These are phyloP conservation scores for Mercurialis annua DNA, from an alignment of 345 rosid genomes.

Conservation along the genomic window DNA sequence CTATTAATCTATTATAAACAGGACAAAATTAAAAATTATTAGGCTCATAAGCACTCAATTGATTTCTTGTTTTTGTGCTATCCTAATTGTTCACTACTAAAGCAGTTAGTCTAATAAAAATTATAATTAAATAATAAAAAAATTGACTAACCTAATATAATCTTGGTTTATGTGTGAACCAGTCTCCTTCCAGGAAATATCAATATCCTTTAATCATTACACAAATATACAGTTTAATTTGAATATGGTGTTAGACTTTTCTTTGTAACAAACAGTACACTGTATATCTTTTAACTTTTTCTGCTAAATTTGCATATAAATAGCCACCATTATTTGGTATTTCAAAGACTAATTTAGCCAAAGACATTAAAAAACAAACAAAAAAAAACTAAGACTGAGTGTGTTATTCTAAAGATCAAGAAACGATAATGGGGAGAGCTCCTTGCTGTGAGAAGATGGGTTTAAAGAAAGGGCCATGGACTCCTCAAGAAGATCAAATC, in stretches of 20 bases:
- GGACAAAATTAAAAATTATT: background rate
- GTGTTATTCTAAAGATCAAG: background rate
- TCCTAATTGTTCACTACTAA: background rate
- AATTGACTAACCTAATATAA: background rate
- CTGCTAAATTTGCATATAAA: constrained; percentile 13
- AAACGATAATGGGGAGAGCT: constrained; percentile 76
- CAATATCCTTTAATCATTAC: background rate
- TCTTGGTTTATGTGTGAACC: background rate
- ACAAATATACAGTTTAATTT: background rate
- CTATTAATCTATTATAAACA: background rate
- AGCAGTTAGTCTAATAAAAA: background rate
- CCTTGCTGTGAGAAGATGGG: constrained; percentile 90
- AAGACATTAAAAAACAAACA: background rate
- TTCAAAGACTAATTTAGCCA: background rate
- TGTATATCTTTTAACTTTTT: too few relatives aligned
- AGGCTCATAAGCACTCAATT: background rate
- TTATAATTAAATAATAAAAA: background rate
- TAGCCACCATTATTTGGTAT: background rate
- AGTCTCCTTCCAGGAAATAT: constrained; percentile 30
- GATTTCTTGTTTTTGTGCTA: too few relatives aligned
- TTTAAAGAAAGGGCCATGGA: constrained; percentile 76
- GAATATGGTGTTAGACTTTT: constrained; percentile 20
- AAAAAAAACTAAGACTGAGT: background rate
- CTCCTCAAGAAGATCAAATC: constrained; percentile 62
- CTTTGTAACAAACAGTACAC: background rate